Conservation (phyloP, 257 asterid genomes). For the Hygrophila difformis region DNA sequence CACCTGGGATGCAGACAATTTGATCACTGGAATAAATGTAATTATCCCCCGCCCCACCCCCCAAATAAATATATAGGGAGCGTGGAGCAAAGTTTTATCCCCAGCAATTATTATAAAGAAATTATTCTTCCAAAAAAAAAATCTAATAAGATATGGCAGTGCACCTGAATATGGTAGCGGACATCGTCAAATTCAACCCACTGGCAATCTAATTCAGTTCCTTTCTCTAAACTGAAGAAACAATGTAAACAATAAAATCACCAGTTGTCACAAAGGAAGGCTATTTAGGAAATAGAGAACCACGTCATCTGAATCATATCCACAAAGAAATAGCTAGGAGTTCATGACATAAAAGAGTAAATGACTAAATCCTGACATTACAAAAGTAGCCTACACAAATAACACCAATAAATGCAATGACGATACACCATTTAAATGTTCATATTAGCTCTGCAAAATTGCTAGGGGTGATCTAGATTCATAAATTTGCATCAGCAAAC, state of each 20-base stretch:
- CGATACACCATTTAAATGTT: too few relatives aligned
- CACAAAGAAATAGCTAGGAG: slow-evolving; percentile 1
- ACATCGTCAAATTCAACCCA: slow-evolving; percentile 92
- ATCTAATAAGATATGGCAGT: slow-evolving; percentile 9
- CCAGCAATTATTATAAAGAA: slow-evolving; percentile 2
- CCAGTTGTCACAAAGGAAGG: too few relatives aligned
- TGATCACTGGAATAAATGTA: slow-evolving; percentile 6
- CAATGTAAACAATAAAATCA: too few relatives aligned
- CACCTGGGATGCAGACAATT: slow-evolving; percentile 1
- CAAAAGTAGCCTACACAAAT: background rate
- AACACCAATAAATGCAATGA: slow-evolving; percentile 1
- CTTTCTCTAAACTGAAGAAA: slow-evolving; percentile 83
- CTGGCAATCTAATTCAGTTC: slow-evolving; percentile 82
- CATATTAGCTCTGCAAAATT: too few relatives aligned
- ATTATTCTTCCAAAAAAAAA: background rate
- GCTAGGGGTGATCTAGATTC: too few relatives aligned
- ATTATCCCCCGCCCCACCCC: too few relatives aligned
- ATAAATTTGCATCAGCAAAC: background rate
- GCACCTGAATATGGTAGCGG: slow-evolving; percentile 91
- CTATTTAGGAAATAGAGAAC: too few relatives aligned
- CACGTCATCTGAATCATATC: background rate
- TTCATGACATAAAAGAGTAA: slow-evolving; percentile 4
- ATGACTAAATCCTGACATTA: slow-evolving; percentile 1
- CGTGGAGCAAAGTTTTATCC: background rate
- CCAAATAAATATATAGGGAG: background rate